Percentiles rank a stretch among this genome's conserved stretches.
Evolutionary conservation across 1,284 basidiomycete species (phyloP).

Genomic region (Trichosporon coremiiforme): DNA sequence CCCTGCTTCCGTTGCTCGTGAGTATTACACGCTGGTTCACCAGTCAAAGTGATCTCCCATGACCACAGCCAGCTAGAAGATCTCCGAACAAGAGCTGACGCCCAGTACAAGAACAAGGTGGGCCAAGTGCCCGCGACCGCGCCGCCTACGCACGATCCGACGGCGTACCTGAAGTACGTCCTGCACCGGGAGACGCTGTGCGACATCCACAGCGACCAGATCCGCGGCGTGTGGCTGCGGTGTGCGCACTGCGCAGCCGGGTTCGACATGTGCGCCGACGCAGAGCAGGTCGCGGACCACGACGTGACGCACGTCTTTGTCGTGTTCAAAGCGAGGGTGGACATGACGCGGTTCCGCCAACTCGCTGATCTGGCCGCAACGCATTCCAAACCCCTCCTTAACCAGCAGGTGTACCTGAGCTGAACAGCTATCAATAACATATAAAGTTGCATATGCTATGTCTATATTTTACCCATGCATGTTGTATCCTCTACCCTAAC

Average conservation of each 20-base stretch:
- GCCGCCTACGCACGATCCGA: slow-evolving; percentile 63
- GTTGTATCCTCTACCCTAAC: neutral
- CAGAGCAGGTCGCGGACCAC: slow-evolving; percentile 76
- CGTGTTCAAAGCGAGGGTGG: slow-evolving; percentile 77
- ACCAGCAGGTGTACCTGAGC: slow-evolving; percentile 44
- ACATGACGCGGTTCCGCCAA: slow-evolving; percentile 50
- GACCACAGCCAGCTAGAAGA: too few species aligned
- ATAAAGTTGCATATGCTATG: neutral
- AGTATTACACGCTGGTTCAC: neutral
- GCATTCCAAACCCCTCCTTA: slow-evolving; percentile 47
- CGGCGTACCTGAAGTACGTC: slow-evolving; percentile 68
- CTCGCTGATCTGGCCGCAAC: slow-evolving; percentile 45
- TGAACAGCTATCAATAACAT: neutral
- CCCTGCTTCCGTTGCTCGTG: slow-evolving; percentile 69
- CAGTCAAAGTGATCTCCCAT: too few species aligned
- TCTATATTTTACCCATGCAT: neutral
- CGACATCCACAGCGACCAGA: slow-evolving; percentile 58
- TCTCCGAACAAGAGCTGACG: slow-evolving; percentile 39
- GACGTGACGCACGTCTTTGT: slow-evolving; percentile 78
- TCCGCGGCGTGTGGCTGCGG: slow-evolving; percentile 79
- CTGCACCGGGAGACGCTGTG: slow-evolving; percentile 61
- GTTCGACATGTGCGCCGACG: slow-evolving; percentile 73
- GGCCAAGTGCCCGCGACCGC: slow-evolving; percentile 61
- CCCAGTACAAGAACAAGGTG: slow-evolving; percentile 63
- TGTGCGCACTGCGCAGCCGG: slow-evolving; percentile 77